phyloP scores from a whole-genome alignment of 768 basidiomycete species.

The Psilocybe tampanensis region DNA sequence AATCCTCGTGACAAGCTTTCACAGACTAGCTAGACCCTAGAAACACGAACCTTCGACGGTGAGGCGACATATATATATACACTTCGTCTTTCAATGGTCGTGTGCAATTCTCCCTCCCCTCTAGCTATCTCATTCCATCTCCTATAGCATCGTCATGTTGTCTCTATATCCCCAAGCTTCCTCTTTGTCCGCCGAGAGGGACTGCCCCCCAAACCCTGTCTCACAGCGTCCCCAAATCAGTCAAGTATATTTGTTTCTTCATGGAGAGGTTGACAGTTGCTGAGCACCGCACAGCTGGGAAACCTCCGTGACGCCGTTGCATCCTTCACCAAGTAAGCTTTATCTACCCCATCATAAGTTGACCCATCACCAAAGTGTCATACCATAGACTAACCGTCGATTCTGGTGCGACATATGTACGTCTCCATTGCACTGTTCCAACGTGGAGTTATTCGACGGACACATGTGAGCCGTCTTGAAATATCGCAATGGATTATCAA shows the following conservation, averaged over 20 bases:
- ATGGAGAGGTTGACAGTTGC: background rate
- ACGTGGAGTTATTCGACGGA: constrained; percentile 64
- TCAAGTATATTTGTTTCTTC: constrained; percentile 5
- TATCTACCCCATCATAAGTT: background rate
- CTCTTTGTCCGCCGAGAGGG: background rate
- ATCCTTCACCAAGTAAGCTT: constrained; percentile 60
- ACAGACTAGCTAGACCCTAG: constrained; percentile 10
- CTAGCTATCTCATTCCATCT: constrained; percentile 1
- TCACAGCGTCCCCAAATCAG: constrained; percentile 8
- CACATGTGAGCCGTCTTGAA: constrained; percentile 45
- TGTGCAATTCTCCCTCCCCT: constrained; percentile 24
- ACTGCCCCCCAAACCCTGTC: background rate
- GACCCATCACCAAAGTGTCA: background rate
- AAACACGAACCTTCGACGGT: constrained; percentile 16
- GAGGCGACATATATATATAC: constrained; percentile 12
- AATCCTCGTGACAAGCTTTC: constrained; percentile 26
- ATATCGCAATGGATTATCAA: background rate
- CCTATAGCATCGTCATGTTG: constrained; percentile 6
- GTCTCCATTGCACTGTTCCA: constrained; percentile 67
- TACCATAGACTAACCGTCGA: constrained; percentile 46
- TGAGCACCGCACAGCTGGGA: constrained; percentile 40
- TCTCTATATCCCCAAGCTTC: constrained; percentile 9
- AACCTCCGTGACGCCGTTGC: constrained; percentile 58
- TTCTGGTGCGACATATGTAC: constrained; percentile 49
- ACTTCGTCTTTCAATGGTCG: constrained; percentile 21